Evolutionary conservation across 75 land plant species (phyloP).

Genomic region (Sequoiadendron giganteum): DNA sequence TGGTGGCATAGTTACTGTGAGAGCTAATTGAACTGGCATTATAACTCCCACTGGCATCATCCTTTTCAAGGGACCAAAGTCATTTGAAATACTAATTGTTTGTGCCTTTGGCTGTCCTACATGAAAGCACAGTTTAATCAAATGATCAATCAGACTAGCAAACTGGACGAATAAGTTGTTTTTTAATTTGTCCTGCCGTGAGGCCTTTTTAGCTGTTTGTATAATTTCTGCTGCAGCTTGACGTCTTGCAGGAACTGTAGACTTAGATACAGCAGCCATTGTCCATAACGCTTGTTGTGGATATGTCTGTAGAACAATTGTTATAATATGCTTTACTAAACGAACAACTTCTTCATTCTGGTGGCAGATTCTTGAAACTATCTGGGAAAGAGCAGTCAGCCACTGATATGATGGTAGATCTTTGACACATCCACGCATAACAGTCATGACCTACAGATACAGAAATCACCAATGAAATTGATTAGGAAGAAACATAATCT

Average conservation of each 20-base stretch:
- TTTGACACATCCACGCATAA: conserved; percentile 95
- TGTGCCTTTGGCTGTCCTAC: conserved; percentile 69
- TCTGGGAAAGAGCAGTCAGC: conserved; percentile 89
- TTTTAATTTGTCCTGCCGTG: conserved; percentile 41
- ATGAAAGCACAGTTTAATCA: conserved; percentile 87
- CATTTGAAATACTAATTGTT: conserved; percentile 69
- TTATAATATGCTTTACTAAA: conserved; percentile 87
- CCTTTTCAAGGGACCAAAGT: conserved; percentile 88
- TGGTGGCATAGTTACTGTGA: conserved; percentile 80
- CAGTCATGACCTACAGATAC: conserved; percentile 65
- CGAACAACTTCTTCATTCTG: conserved; percentile 88
- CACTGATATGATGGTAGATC: conserved; percentile 96
- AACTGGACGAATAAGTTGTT: conserved; percentile 68
- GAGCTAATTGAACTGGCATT: conserved; percentile 96
- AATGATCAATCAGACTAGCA: conserved; percentile 75
- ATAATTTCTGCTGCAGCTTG: conserved; percentile 95
- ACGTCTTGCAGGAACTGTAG: conserved; percentile 87
- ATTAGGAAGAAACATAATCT: not conserved
- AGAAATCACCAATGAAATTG: conserved; percentile 3
- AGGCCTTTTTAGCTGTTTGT: conserved; percentile 76
- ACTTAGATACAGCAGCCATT: conserved; percentile 99
- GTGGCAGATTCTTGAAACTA: conserved; percentile 96
- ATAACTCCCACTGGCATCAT: conserved; percentile 98
- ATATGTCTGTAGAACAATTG: conserved; percentile 75
- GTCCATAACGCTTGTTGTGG: conserved; percentile 99